Evolutionary conservation across 768 basidiomycete genomes (phyloP).

Genomic region (Xanthoconium stramineum): DNA sequence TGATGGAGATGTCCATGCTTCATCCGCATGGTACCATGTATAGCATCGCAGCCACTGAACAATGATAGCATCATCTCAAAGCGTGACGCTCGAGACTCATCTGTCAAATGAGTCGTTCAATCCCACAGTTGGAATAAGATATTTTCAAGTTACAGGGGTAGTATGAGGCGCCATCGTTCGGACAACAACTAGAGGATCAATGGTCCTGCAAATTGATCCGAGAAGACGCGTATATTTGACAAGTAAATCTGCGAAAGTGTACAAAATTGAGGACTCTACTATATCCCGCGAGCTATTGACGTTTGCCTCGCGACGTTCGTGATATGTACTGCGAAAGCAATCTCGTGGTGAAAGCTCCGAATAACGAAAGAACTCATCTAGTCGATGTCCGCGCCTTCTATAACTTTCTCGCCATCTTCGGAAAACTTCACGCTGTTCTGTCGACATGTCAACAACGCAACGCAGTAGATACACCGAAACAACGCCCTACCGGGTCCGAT

Average conservation of each 20-base stretch:
- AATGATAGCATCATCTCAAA: too few relatives aligned
- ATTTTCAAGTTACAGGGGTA: too few relatives aligned
- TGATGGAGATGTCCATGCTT: too few relatives aligned
- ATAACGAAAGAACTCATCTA: background rate
- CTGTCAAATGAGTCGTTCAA: too few relatives aligned
- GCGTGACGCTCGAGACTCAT: too few relatives aligned
- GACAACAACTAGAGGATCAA: too few relatives aligned
- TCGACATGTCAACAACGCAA: background rate
- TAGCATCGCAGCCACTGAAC: too few relatives aligned
- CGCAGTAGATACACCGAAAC: background rate
- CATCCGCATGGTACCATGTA: too few relatives aligned
- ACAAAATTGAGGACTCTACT: too few relatives aligned
- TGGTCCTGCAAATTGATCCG: too few relatives aligned
- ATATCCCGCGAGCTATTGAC: background rate
- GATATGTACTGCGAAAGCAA: background rate
- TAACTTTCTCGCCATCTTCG: constrained; percentile 67
- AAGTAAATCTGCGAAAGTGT: background rate
- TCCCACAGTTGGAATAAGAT: too few relatives aligned
- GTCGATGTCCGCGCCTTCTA: constrained; percentile 46
- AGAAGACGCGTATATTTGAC: background rate
- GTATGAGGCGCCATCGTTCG: too few relatives aligned
- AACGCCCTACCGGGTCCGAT: constrained; percentile 36
- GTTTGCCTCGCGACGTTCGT: background rate
- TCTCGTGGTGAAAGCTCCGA: background rate
- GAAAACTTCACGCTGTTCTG: constrained; percentile 79